Conservation (phyloP, 805 yeast genomes). For the Kazachstania psychrophila region DNA sequence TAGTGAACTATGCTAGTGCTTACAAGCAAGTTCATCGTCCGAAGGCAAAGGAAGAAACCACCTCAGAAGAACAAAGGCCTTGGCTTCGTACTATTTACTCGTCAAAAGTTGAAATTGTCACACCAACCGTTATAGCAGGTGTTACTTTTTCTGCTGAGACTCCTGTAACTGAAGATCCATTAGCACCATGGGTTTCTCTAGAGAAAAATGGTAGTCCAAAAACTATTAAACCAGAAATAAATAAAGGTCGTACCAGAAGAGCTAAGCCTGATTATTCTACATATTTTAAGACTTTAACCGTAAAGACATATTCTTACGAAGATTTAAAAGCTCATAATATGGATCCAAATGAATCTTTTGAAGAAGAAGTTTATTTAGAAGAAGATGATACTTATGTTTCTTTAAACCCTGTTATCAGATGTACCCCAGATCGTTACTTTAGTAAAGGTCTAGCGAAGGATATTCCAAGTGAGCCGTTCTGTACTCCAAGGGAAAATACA, state of each 20-base stretch:
- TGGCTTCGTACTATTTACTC: slow-evolving; percentile 69
- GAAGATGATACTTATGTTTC: slow-evolving; percentile 69
- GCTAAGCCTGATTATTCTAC: slow-evolving; percentile 66
- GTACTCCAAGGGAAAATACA: slow-evolving; percentile 62
- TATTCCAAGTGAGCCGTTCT: slow-evolving; percentile 64
- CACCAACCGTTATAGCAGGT: slow-evolving; percentile 55
- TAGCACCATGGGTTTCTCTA: slow-evolving; percentile 74
- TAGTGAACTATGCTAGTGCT: slow-evolving; percentile 1
- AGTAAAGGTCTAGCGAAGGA: slow-evolving; percentile 53
- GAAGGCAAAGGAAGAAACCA: slow-evolving; percentile 29
- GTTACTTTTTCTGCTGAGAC: slow-evolving; percentile 45
- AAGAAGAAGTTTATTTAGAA: slow-evolving; percentile 45
- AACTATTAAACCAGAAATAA: slow-evolving; percentile 66
- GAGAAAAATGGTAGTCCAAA: slow-evolving; percentile 72
- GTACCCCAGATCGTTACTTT: slow-evolving; percentile 70
- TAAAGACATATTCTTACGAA: slow-evolving; percentile 47
- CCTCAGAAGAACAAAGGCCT: slow-evolving; percentile 41
- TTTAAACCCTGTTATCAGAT: slow-evolving; percentile 71
- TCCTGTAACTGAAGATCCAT: slow-evolving; percentile 43
- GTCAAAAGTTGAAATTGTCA: slow-evolving; percentile 49
- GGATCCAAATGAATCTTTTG: slow-evolving; percentile 49
- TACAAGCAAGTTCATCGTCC: slow-evolving; percentile 28
- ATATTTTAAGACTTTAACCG: slow-evolving; percentile 63
- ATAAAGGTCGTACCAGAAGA: slow-evolving; percentile 60
- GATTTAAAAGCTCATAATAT: slow-evolving; percentile 66